A percentile compares a stretch with the other conserved stretches of the same genome.
These are phyloP conservation scores for Melanomma pulvis-pyrius DNA, from an alignment of 495 filamentous ascomycete genomes.

Conservation along the genomic window DNA sequence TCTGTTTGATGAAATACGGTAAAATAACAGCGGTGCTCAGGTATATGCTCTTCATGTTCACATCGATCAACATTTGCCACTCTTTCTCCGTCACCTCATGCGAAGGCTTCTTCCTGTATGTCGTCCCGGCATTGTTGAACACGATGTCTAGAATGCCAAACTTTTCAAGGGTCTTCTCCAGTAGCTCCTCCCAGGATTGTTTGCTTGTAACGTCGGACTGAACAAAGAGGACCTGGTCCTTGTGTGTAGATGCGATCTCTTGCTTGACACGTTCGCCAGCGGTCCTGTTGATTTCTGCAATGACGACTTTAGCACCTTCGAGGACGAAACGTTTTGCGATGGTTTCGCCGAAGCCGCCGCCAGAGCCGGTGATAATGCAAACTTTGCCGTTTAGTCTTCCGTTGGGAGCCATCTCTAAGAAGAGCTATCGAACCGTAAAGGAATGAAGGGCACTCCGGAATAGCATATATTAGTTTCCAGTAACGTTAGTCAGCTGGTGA, in stretches of 20 bases:
- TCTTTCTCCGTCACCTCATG: conserved; percentile 21
- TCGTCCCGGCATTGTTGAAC: conserved; percentile 25
- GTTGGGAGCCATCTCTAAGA: not conserved
- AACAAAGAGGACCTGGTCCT: conserved; percentile 11
- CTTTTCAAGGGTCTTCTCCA: conserved; percentile 9
- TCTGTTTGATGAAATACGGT: conserved; percentile 21
- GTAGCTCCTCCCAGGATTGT: conserved; percentile 12
- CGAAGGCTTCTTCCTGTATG: conserved; percentile 20
- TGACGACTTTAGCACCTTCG: conserved; percentile 21
- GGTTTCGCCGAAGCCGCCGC: conserved; percentile 12
- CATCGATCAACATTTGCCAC: conserved; percentile 15
- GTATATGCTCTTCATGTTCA: conserved; percentile 28
- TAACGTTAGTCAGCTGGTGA: too few relatives aligned
- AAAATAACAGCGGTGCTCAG: conserved; percentile 12
- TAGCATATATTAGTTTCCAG: too few relatives aligned
- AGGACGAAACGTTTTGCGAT: conserved; percentile 12
- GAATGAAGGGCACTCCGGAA: too few relatives aligned
- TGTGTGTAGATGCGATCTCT: not conserved
- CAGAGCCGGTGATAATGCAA: conserved; percentile 20
- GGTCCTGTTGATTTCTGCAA: conserved; percentile 13
- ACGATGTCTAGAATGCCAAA: conserved; percentile 22
- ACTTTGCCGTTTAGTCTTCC: conserved; percentile 14
- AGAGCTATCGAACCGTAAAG: too few relatives aligned
- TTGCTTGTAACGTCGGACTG: conserved; percentile 8
- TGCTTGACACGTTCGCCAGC: conserved; percentile 13